Evolutionary conservation across 352 stramenopile species (phyloP).

Genomic region (Globisporangium spinosum): DNA sequence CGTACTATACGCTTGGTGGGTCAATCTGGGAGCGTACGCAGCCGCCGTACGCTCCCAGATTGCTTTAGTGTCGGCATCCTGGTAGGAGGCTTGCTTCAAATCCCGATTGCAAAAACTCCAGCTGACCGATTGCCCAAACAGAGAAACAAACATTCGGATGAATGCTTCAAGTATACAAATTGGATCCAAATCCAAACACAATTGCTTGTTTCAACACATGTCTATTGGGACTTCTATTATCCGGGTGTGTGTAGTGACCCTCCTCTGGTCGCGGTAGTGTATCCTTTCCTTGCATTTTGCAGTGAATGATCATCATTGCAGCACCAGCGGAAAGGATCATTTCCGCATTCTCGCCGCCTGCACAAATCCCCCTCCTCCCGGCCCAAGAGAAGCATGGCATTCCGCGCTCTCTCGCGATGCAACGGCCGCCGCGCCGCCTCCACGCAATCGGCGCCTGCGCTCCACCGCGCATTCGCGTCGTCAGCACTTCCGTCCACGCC

Average conservation of each 20-base stretch:
- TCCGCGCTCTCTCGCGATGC: constrained; percentile 2
- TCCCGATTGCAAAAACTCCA: neutral
- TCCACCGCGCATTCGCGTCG: neutral
- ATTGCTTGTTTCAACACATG: neutral
- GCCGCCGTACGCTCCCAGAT: neutral
- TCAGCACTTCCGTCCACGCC: constrained; percentile 40
- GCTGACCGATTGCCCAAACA: constrained; percentile 6
- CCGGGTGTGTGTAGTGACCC: neutral
- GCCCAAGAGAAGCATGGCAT: neutral
- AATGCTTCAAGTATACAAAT: neutral
- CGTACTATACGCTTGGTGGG: neutral
- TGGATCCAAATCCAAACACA: neutral
- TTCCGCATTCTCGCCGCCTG: constrained; percentile 5
- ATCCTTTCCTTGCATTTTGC: constrained; percentile 1
- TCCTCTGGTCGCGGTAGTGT: constrained; percentile 1
- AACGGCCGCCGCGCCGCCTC: neutral
- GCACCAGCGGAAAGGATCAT: constrained; percentile 5
- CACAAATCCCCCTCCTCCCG: neutral
- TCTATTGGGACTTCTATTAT: neutral
- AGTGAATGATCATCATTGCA: neutral
- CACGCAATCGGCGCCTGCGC: neutral
- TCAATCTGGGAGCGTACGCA: neutral
- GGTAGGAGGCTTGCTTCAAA: neutral
- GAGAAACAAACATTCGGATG: neutral
- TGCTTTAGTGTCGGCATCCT: neutral